Conservation (phyloP, 768 basidiomycete species). For the Trametes cingulata region DNA sequence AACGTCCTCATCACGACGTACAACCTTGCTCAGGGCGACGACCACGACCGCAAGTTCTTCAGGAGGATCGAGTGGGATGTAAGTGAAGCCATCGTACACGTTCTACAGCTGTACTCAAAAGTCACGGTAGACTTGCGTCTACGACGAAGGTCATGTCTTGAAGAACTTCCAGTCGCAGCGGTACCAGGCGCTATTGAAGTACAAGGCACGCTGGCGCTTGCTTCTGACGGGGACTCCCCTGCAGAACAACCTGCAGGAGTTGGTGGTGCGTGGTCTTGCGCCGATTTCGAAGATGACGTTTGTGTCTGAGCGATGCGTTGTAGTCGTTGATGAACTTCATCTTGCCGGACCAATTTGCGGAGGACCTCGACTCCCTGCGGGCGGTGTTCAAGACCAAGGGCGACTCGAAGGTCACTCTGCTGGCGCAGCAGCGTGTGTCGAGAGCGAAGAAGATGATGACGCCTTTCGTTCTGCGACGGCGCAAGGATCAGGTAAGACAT, state of each 20-base stretch:
- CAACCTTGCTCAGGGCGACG: conserved; percentile 86
- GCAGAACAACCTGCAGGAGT: conserved; percentile 88
- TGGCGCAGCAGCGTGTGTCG: conserved; percentile 91
- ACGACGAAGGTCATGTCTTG: conserved; percentile 95
- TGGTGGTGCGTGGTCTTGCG: conserved; percentile 63
- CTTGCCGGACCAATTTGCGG: conserved; percentile 84
- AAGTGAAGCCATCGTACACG: conserved; percentile 34
- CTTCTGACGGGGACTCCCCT: conserved; percentile 94
- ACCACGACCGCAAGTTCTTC: conserved; percentile 91
- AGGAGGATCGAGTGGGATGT: conserved; percentile 91
- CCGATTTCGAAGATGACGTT: not conserved
- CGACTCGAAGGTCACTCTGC: conserved; percentile 83
- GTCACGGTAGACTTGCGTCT: conserved; percentile 75
- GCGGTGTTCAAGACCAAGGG: conserved; percentile 97
- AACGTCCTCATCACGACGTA: conserved; percentile 97
- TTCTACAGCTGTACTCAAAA: not conserved
- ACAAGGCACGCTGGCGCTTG: conserved; percentile 85
- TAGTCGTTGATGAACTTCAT: conserved; percentile 99
- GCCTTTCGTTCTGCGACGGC: conserved; percentile 93
- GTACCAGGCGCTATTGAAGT: conserved; percentile 84
- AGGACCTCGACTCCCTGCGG: conserved; percentile 74
- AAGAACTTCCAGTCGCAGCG: conserved; percentile 99
- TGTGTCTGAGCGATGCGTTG: not conserved
- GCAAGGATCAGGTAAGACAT: conserved; percentile 81
- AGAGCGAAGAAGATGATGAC: conserved; percentile 99